These are phyloP conservation scores for Colletotrichum kahawae DNA, from an alignment of 2,329 filamentous ascomycete genomes.

Conservation along the genomic window DNA sequence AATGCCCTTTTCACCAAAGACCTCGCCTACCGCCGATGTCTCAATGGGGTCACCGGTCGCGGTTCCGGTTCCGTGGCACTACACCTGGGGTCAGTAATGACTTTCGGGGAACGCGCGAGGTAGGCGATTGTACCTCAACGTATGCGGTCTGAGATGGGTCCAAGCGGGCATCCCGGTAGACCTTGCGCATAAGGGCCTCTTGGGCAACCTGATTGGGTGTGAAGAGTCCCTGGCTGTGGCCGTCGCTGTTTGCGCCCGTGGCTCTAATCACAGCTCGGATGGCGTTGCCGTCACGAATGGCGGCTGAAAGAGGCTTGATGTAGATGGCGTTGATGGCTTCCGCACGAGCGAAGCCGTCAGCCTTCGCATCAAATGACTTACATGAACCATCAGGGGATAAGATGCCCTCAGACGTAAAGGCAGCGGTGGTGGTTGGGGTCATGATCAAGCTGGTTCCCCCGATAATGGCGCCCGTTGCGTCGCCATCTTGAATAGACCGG, in stretches of 20 bases:
- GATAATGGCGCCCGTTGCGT: constrained; percentile 25
- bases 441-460: constrained; percentile 30
- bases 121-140: constrained; percentile 23
- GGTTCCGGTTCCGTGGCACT: constrained; percentile 44
- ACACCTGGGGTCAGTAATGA: not conserved
- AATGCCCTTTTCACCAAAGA: constrained; percentile 17
- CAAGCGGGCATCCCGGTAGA: not conserved
- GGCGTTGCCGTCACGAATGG: constrained; percentile 43
- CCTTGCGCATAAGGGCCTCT: constrained; percentile 25
- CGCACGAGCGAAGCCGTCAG: constrained; percentile 47
- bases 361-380: constrained; percentile 36
- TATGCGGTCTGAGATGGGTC: not conserved
- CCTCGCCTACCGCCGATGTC: constrained; percentile 30
- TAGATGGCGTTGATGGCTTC: constrained; percentile 45
- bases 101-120: not conserved
- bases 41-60: constrained; percentile 52
- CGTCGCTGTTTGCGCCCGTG: constrained; percentile 36
- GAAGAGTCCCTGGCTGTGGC: constrained; percentile 37
- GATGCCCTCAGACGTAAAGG: constrained; percentile 13
- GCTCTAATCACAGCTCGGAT: constrained; percentile 34
- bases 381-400: constrained; percentile 19
- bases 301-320: constrained; percentile 44
- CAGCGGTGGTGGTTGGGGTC: constrained; percentile 24
- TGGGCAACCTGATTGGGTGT: constrained; percentile 42
- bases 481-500: constrained; percentile 20